phyloP scores from a whole-genome alignment of 169 alveolate genomes.

The Pseudocohnilembus persalinus region DNA sequence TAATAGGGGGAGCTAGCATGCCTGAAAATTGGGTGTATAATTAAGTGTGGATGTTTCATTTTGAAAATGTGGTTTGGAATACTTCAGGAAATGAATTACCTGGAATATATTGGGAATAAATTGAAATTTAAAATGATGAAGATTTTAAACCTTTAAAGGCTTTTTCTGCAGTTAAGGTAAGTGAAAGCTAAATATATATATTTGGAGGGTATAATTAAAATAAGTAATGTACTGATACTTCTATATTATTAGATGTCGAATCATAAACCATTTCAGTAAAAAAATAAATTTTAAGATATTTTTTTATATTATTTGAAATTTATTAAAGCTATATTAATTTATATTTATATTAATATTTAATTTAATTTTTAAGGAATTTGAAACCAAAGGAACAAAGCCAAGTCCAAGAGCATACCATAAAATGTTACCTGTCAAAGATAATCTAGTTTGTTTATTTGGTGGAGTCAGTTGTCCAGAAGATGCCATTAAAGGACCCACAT shows the following conservation, averaged over 20 bases:
- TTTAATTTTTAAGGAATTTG: slow-evolving; percentile 12
- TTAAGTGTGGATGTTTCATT: slow-evolving; percentile 35
- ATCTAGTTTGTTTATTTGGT: slow-evolving; percentile 42
- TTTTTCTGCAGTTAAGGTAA: slow-evolving; percentile 28
- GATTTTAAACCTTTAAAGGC: slow-evolving; percentile 30
- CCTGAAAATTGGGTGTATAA: slow-evolving; percentile 40
- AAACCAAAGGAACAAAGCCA: slow-evolving; percentile 38
- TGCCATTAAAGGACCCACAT: slow-evolving; percentile 27
- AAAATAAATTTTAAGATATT: too few species aligned
- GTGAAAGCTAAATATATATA: slow-evolving; percentile 16
- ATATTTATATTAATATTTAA: too few species aligned
- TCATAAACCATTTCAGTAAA: not conserved
- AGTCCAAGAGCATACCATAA: slow-evolving; percentile 48
- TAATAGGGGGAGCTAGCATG: slow-evolving; percentile 46
- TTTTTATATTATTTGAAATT: too few species aligned
- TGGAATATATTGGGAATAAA: slow-evolving; percentile 37
- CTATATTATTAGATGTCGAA: slow-evolving; percentile 38
- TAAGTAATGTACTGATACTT: slow-evolving; percentile 38
- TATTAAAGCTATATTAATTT: too few species aligned
- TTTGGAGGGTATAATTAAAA: slow-evolving; percentile 47
- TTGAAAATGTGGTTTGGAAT: slow-evolving; percentile 46
- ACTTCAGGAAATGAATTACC: slow-evolving; percentile 16
- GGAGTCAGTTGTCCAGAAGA: slow-evolving; percentile 41
- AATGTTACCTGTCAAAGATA: slow-evolving; percentile 40
- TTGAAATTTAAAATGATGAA: slow-evolving; percentile 21